Conservation (phyloP, 2,329 filamentous ascomycete genomes). For the Leptographium procerum region DNA sequence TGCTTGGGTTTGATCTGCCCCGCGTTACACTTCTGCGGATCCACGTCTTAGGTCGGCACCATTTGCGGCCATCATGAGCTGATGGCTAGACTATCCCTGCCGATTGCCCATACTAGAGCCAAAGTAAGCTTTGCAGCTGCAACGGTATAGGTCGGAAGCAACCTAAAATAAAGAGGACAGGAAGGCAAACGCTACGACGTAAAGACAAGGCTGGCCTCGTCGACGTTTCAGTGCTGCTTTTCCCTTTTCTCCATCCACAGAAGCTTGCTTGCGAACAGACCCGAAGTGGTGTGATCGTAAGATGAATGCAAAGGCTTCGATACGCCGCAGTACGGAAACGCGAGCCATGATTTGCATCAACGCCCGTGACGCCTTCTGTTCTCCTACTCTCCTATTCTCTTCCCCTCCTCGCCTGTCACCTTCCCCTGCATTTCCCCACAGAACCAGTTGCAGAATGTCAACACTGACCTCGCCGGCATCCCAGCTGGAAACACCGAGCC, state of each 20-base stretch:
- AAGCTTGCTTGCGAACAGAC: background rate
- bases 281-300: background rate
- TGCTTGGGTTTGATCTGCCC: background rate
- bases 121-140: background rate
- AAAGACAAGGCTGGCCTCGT: background rate
- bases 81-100: no score
- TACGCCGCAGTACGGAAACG: no score
- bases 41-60: slow-evolving; percentile 8
- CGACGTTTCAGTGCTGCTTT: background rate
- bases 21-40: background rate
- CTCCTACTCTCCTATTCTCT: background rate
- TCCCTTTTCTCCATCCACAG: no score
- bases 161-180: background rate
- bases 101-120: no score
- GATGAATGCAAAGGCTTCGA: background rate
- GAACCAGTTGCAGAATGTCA: no score
- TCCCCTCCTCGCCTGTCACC: background rate
- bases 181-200: background rate
- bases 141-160: background rate
- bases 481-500: no score
- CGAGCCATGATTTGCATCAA: no score
- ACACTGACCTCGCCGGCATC: no score
- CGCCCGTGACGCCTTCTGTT: no score
- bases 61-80: slow-evolving; percentile 8
- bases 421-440: background rate